phyloP scores from a whole-genome alignment of 1,284 basidiomycete genomes.

The Ceratobasidium sp. region DNA sequence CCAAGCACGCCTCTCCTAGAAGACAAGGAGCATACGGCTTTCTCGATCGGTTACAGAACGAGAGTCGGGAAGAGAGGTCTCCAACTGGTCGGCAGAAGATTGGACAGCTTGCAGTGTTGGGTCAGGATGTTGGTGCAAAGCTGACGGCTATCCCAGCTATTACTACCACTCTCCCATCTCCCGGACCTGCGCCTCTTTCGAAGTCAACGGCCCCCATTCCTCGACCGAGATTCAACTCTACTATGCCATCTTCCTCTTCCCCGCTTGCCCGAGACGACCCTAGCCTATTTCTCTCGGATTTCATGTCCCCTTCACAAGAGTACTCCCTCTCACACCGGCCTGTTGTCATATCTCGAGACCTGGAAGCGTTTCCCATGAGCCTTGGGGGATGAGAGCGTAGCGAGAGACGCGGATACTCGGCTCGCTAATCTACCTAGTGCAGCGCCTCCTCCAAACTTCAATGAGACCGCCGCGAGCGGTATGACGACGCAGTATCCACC shows the following conservation, averaged over 20 bases:
- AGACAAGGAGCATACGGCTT: constrained; percentile 29
- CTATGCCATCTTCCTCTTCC: constrained; percentile 15
- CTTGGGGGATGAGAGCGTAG: not conserved
- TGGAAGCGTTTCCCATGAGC: constrained; percentile 15
- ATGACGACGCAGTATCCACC: constrained; percentile 34
- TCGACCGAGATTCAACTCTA: constrained; percentile 19
- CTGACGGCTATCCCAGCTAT: not conserved
- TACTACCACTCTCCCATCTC: constrained; percentile 2
- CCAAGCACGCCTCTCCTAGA: constrained; percentile 20
- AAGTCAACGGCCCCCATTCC: constrained; percentile 15
- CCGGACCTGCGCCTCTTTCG: not conserved
- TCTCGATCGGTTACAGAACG: constrained; percentile 24
- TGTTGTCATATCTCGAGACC: constrained; percentile 31
- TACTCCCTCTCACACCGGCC: constrained; percentile 17
- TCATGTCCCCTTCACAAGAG: constrained; percentile 22
- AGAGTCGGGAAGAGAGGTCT: constrained; percentile 6
- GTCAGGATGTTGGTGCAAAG: constrained; percentile 24
- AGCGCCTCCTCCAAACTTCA: not conserved
- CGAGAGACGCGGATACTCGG: not conserved
- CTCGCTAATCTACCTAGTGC: not conserved
- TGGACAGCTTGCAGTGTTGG: constrained; percentile 29
- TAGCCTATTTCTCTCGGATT: constrained; percentile 21
- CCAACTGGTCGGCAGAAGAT: not conserved
- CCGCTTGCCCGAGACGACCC: constrained; percentile 28
- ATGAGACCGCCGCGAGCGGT: constrained; percentile 1